Conservation (phyloP, 352 stramenopile genomes). For the Aphanomyces invadans region DNA sequence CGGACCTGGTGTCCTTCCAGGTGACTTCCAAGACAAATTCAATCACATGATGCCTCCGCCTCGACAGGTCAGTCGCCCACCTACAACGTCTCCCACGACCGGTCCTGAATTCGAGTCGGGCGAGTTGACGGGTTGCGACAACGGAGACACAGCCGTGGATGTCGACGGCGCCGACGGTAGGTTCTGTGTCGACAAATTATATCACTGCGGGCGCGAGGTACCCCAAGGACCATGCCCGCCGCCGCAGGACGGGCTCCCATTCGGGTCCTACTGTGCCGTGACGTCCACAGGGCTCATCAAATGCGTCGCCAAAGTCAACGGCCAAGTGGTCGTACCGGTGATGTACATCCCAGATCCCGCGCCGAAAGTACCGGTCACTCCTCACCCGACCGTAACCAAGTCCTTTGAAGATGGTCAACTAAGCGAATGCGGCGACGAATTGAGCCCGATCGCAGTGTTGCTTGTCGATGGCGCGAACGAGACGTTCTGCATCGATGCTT, state of each 20-base stretch:
- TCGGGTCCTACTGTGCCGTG: neutral
- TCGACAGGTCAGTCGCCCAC: neutral
- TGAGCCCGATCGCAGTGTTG: neutral
- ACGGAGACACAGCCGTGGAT: neutral
- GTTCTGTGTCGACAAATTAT: neutral
- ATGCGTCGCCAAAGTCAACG: neutral
- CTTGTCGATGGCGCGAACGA: neutral
- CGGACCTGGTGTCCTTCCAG: neutral
- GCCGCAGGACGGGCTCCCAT: neutral
- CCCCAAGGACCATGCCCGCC: neutral
- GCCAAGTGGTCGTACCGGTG: neutral
- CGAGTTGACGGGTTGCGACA: neutral
- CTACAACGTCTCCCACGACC: neutral
- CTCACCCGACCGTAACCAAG: neutral
- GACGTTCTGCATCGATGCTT: neutral
- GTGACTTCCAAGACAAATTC: neutral
- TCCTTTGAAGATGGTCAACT: neutral
- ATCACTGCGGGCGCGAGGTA: neutral
- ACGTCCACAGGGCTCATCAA: neutral
- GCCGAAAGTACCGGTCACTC: neutral
- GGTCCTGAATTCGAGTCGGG: neutral
- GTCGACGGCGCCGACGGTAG: neutral
- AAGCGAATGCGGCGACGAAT: neutral
- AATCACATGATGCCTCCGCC: neutral
- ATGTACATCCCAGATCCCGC: neutral